Percentiles rank a stretch among this genome's conserved stretches.
Conservation (phyloP, 768 basidiomycete genomes). For the Suillus subaureus region DNA sequence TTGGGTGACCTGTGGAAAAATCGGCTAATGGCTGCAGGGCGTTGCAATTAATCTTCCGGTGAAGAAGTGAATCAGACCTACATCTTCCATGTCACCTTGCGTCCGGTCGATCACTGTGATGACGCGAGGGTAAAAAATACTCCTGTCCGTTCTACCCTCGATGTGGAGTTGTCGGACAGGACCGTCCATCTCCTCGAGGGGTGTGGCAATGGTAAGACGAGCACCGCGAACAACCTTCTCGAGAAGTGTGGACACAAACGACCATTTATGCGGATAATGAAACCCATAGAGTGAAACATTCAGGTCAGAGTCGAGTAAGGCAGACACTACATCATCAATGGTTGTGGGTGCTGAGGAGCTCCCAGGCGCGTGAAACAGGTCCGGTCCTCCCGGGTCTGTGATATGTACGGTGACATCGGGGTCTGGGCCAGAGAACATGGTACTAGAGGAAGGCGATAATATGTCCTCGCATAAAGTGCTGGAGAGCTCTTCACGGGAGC, state of each 20-base stretch:
- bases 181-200: slow-evolving; percentile 26
- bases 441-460: slow-evolving; percentile 40
- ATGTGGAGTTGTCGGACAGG: slow-evolving; percentile 26
- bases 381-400: slow-evolving; percentile 39
- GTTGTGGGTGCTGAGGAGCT: slow-evolving; percentile 26
- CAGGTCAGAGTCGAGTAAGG: slow-evolving; percentile 43
- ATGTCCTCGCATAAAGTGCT: slow-evolving; percentile 60
- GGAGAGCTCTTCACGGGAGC: slow-evolving; percentile 61
- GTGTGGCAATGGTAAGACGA: slow-evolving; percentile 28
- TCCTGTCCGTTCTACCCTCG: slow-evolving; percentile 28
- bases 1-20: slow-evolving; percentile 45
- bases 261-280: slow-evolving; percentile 60
- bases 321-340: slow-evolving; percentile 23
- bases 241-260: slow-evolving; percentile 59
- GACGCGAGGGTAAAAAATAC: slow-evolving; percentile 29
- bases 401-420: slow-evolving; percentile 18
- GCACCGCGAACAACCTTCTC: slow-evolving; percentile 51
- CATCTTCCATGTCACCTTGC: slow-evolving; percentile 22
- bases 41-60: slow-evolving; percentile 33
- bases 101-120: slow-evolving; percentile 44
- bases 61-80: slow-evolving; percentile 27
- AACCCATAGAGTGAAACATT: slow-evolving; percentile 71
- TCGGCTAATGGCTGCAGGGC: slow-evolving; percentile 41
- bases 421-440: slow-evolving; percentile 23
- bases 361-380: slow-evolving; percentile 37